A percentile compares a stretch with the other conserved stretches of the same genome.
Conservation (phyloP, 176 grass and related monocot species). For the Rhipidocladum racemiflorum region DNA sequence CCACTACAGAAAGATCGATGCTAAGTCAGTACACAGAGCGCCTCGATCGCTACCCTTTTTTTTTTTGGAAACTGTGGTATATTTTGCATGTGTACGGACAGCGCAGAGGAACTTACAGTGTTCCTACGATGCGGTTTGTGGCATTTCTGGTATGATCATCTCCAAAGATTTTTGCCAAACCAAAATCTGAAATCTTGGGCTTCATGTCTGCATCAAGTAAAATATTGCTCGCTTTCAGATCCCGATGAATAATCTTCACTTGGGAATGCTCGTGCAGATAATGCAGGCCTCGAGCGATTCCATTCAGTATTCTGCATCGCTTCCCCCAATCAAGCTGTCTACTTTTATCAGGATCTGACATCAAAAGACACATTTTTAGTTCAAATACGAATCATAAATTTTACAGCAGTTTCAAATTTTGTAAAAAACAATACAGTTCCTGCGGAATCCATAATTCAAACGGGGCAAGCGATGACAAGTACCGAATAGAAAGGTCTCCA, state of each 20-base stretch:
- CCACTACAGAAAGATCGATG: not conserved
- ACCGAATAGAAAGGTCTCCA: constrained; percentile 9
- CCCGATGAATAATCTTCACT: constrained; percentile 31
- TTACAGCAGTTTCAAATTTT: too few relatives aligned
- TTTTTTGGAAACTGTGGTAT: too few relatives aligned
- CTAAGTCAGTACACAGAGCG: not conserved
- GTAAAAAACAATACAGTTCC: too few relatives aligned
- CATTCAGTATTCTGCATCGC: constrained; percentile 41
- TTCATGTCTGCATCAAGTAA: constrained; percentile 43
- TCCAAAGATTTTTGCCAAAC: constrained; percentile 46
- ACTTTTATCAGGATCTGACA: not conserved
- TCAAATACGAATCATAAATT: too few relatives aligned
- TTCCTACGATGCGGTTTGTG: constrained; percentile 44
- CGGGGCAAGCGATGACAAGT: too few relatives aligned
- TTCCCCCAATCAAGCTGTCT: constrained; percentile 18
- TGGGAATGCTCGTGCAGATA: constrained; percentile 59
- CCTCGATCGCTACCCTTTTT: too few relatives aligned
- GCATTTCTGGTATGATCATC: constrained; percentile 21
- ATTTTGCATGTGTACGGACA: too few relatives aligned
- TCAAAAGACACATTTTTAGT: too few relatives aligned
- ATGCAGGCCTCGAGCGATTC: constrained; percentile 45
- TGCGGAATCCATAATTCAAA: too few relatives aligned
- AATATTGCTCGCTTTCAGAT: too few relatives aligned
- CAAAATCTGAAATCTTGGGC: constrained; percentile 62
- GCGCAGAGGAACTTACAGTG: constrained; percentile 46